Percentiles rank a stretch among this genome's conserved stretches.
phyloP scores from a whole-genome alignment of 176 grass and related monocot species.

The Ensete glaucum region DNA sequence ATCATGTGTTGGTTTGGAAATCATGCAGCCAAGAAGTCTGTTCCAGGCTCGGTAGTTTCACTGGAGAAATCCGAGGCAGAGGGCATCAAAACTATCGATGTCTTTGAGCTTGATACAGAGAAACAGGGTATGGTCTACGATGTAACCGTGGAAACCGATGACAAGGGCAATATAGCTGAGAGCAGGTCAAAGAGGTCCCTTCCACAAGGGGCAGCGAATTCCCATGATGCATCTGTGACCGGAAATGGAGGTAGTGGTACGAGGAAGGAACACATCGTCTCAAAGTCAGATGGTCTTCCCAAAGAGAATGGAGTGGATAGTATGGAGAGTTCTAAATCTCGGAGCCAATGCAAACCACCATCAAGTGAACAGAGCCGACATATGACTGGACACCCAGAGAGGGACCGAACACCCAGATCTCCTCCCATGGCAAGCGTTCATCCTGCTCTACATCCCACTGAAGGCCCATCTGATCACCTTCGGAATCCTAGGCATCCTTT shows the following conservation, averaged over 20 bases:
- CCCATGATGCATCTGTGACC: constrained; percentile 14
- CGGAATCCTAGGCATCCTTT: constrained; percentile 26
- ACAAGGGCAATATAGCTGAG: constrained; percentile 3
- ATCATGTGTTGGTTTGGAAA: background rate
- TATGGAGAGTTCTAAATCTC: no score
- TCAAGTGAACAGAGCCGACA: no score
- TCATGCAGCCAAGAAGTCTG: constrained; percentile 61
- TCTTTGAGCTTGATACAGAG: constrained; percentile 36
- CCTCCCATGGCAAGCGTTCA: constrained; percentile 10
- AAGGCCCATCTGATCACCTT: constrained; percentile 31
- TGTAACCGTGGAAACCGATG: constrained; percentile 20
- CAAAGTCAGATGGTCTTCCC: constrained; percentile 17
- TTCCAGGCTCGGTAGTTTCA: constrained; percentile 30
- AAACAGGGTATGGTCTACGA: constrained; percentile 34
- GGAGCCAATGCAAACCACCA: no score
- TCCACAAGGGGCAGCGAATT: background rate
- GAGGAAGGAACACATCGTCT: constrained; percentile 25
- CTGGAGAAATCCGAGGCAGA: constrained; percentile 36
- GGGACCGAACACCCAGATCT: constrained; percentile 20
- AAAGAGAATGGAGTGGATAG: constrained; percentile 21
- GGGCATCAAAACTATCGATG: constrained; percentile 63
- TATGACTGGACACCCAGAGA: background rate
- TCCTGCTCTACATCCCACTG: constrained; percentile 21
- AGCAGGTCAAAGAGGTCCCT: constrained; percentile 18
- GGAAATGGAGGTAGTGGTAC: constrained; percentile 19